Conservation (phyloP, 345 rosid genomes). For the Rhizophora mangle region DNA sequence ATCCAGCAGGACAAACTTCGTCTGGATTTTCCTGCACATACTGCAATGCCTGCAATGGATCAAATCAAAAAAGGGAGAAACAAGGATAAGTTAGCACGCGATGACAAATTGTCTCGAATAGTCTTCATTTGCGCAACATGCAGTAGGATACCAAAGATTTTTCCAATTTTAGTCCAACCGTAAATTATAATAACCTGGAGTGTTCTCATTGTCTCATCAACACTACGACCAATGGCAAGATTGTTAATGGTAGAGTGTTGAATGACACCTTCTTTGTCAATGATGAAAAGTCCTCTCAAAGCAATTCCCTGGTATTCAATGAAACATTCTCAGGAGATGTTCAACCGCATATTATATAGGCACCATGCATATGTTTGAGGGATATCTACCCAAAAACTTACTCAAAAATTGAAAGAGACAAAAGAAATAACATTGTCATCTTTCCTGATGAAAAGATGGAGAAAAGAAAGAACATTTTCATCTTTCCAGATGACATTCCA, state of each 20-base stretch:
- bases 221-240: constrained; percentile 94
- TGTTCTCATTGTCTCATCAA: constrained; percentile 96
- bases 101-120: not conserved
- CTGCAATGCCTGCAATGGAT: constrained; percentile 68
- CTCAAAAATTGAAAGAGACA: too few species aligned
- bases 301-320: constrained; percentile 73
- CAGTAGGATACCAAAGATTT: not conserved
- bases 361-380: not conserved
- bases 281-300: constrained; percentile 87
- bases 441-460: not conserved
- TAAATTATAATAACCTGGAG: constrained; percentile 59
- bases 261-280: constrained; percentile 95
- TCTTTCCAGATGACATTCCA: not conserved
- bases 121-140: not conserved
- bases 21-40: constrained; percentile 96
- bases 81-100: not conserved
- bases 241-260: constrained; percentile 97
- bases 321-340: not conserved
- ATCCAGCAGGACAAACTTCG: constrained; percentile 98
- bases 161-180: not conserved
- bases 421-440: not conserved
- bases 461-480: not conserved
- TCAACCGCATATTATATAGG: not conserved
- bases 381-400: not conserved
- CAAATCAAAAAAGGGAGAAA: not conserved